Evolutionary conservation across 1,284 basidiomycete species (phyloP).

Genomic region (Ganoderma leucocontextum): DNA sequence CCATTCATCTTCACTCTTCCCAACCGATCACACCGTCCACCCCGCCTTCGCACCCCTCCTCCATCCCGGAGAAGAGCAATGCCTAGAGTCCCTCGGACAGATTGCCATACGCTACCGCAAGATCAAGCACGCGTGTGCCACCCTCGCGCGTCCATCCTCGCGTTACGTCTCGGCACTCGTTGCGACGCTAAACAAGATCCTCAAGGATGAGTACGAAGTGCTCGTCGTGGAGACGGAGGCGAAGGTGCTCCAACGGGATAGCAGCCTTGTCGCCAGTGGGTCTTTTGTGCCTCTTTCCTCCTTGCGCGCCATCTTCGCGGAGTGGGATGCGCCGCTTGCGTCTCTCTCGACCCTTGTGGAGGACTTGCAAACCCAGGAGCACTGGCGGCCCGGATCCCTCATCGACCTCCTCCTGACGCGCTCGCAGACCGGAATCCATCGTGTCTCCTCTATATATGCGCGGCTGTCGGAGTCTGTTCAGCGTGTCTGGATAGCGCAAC

Average conservation of each 20-base stretch:
- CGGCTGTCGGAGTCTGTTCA: slow-evolving; percentile 78
- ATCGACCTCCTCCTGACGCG: slow-evolving; percentile 78
- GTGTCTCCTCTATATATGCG: slow-evolving; percentile 74
- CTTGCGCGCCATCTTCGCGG: slow-evolving; percentile 80
- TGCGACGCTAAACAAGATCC: slow-evolving; percentile 73
- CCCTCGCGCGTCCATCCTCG: slow-evolving; percentile 66
- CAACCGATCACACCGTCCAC: slow-evolving; percentile 62
- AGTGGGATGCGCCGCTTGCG: slow-evolving; percentile 85
- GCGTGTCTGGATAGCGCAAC: slow-evolving; percentile 80
- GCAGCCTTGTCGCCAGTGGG: slow-evolving; percentile 73
- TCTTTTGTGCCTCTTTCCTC: slow-evolving; percentile 86
- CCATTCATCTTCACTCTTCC: slow-evolving; percentile 84
- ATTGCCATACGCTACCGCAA: slow-evolving; percentile 78
- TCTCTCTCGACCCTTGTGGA: slow-evolving; percentile 71
- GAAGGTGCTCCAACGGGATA: slow-evolving; percentile 76
- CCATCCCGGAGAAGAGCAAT: slow-evolving; percentile 87
- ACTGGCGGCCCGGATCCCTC: slow-evolving; percentile 77
- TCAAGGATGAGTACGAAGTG: slow-evolving; percentile 82
- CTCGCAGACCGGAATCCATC: slow-evolving; percentile 78
- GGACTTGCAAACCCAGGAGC: slow-evolving; percentile 60
- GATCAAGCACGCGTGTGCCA: slow-evolving; percentile 64
- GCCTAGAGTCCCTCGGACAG: slow-evolving; percentile 75
- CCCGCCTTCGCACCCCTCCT: slow-evolving; percentile 75
- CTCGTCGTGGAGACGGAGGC: slow-evolving; percentile 83
- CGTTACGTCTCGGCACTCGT: slow-evolving; percentile 82